phyloP scores from a whole-genome alignment of 129 eudicot species.

The Centella asiatica region DNA sequence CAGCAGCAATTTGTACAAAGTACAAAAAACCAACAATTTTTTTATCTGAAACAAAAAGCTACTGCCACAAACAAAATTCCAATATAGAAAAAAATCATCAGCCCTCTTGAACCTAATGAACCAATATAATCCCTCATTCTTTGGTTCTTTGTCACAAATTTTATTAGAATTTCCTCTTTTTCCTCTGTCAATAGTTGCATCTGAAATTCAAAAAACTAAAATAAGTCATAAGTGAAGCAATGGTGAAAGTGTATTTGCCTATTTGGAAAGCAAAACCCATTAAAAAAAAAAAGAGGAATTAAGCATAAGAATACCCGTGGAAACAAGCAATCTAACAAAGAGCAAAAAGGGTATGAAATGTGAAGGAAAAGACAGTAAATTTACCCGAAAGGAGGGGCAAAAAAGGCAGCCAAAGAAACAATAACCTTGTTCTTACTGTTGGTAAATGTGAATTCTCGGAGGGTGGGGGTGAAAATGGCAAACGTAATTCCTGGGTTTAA shows the following conservation, averaged over 20 bases:
- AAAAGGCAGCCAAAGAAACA: slow-evolving; percentile 43
- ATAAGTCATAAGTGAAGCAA: neutral
- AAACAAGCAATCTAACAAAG: slow-evolving; percentile 36
- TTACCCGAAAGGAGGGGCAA: slow-evolving; percentile 34
- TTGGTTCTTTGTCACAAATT: slow-evolving; percentile 8
- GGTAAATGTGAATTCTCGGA: neutral
- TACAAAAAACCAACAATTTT: slow-evolving; percentile 3
- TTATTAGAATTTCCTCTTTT: slow-evolving; percentile 23
- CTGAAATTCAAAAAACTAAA: slow-evolving; percentile 16
- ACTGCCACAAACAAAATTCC: slow-evolving; percentile 18
- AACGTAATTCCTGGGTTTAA: neutral
- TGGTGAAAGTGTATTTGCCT: slow-evolving; percentile 19
- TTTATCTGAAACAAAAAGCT: slow-evolving; percentile 6
- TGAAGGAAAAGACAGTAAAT: slow-evolving; percentile 13
- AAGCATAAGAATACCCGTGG: slow-evolving; percentile 38
- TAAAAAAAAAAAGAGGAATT: neutral
- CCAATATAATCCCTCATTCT: slow-evolving; percentile 56
- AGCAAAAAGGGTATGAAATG: slow-evolving; percentile 16
- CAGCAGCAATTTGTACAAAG: slow-evolving; percentile 8
- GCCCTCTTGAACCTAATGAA: slow-evolving; percentile 32
- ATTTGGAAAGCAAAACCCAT: neutral
- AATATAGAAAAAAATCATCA: slow-evolving; percentile 14
- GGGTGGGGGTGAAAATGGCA: neutral
- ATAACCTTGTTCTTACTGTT: slow-evolving; percentile 5
- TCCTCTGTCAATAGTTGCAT: slow-evolving; percentile 10